phyloP scores from a whole-genome alignment of 2,329 filamentous ascomycete species.

The Sclerotinia minor region DNA sequence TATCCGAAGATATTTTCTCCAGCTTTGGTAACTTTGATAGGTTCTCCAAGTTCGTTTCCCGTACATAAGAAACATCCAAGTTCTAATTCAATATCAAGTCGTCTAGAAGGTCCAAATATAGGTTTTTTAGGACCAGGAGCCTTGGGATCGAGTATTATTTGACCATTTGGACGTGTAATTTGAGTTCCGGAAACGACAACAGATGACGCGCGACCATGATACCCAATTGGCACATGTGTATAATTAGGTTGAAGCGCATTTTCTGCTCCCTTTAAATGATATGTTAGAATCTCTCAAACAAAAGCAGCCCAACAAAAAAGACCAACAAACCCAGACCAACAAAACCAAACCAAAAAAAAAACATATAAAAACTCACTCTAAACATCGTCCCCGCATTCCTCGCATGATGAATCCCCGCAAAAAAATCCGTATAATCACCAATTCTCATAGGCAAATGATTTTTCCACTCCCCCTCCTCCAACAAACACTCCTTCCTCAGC shows the following conservation, averaged over 20 bases:
- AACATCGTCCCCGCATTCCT: constrained; percentile 50
- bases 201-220: constrained; percentile 76
- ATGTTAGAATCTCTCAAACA: background rate
- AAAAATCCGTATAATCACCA: constrained; percentile 85
- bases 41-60: constrained; percentile 63
- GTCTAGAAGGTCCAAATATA: constrained; percentile 61
- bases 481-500: constrained; percentile 57
- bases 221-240: constrained; percentile 76
- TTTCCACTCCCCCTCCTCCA: constrained; percentile 59
- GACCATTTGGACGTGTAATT: constrained; percentile 72
- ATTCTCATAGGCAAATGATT: constrained; percentile 75
- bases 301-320: no score
- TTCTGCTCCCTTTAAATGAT: constrained; percentile 67
- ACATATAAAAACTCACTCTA: constrained; percentile 3
- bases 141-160: constrained; percentile 66
- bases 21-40: constrained; percentile 62
- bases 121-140: constrained; percentile 63
- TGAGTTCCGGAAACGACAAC: constrained; percentile 73
- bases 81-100: constrained; percentile 79
- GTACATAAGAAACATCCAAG: constrained; percentile 72
- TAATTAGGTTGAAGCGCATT: constrained; percentile 81
- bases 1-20: constrained; percentile 74
- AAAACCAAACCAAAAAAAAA: no score
- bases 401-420: constrained; percentile 77
- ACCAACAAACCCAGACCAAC: no score